Conservation (phyloP, 495 filamentous ascomycete genomes). For the Hypoxylon subgilvum region DNA sequence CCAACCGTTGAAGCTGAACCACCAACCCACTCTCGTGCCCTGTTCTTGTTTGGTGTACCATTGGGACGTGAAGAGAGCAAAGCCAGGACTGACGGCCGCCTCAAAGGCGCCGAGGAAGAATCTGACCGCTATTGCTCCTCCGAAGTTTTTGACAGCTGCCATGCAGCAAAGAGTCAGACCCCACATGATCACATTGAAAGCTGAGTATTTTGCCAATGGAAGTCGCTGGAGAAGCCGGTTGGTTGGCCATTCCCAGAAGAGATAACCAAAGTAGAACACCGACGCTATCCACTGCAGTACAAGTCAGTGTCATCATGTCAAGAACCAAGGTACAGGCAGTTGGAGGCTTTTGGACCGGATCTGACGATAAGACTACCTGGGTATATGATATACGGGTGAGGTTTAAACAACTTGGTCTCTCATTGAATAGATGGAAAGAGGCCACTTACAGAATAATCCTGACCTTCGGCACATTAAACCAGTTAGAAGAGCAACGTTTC, state of each 20-base stretch:
- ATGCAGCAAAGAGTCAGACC: conserved; percentile 61
- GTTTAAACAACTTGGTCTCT: neutral
- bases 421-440: neutral
- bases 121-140: conserved; percentile 61
- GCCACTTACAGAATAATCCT: conserved; percentile 37
- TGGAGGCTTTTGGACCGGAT: neutral
- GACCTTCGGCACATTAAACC: conserved; percentile 9
- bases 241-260: conserved; percentile 70
- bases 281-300: conserved; percentile 39
- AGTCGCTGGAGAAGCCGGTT: conserved; percentile 64
- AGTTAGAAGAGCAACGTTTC: neutral
- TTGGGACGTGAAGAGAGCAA: conserved; percentile 67
- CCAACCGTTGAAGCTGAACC: conserved; percentile 69
- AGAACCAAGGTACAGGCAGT: neutral
- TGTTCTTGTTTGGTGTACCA: conserved; percentile 70
- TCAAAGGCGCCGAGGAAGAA: conserved; percentile 68
- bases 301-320: neutral
- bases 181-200: conserved; percentile 64
- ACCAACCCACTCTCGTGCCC: conserved; percentile 62
- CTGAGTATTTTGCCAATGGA: conserved; percentile 66
- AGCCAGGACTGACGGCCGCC: conserved; percentile 67
- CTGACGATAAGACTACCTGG: too few relatives aligned
- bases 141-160: conserved; percentile 51
- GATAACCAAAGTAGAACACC: conserved; percentile 69
- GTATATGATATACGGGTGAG: neutral